Evolutionary conservation across 1,284 basidiomycete species (phyloP).

Genomic region (Boletus semigastroideus): DNA sequence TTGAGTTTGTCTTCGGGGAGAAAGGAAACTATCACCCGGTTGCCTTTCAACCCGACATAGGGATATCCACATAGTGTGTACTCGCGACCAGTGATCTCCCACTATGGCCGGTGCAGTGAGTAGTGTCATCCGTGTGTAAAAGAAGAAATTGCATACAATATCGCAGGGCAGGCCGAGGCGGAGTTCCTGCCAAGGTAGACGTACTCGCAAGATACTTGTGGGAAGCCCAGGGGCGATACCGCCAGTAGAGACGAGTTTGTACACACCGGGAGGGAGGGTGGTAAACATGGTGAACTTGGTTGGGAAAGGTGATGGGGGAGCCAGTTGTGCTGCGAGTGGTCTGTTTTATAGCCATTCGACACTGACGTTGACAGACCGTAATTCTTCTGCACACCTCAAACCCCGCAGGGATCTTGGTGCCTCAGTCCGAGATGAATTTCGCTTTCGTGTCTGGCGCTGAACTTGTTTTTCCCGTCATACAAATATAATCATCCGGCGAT

Average conservation of each 20-base stretch:
- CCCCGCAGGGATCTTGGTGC: no score
- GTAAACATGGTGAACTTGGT: neutral
- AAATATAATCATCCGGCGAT: no score
- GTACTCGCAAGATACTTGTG: neutral
- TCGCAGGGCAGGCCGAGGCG: neutral
- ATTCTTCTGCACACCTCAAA: no score
- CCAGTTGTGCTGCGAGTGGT: no score
- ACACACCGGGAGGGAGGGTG: neutral
- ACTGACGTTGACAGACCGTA: neutral
- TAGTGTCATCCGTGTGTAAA: neutral
- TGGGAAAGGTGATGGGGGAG: neutral
- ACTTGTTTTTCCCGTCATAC: no score
- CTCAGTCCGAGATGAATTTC: no score
- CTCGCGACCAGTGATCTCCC: neutral
- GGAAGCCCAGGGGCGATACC: neutral
- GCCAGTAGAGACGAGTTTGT: neutral
- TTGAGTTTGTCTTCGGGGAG: neutral
- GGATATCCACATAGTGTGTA: neutral
- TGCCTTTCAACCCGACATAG: neutral
- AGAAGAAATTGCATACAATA: neutral
- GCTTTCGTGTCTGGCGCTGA: no score
- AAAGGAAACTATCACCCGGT: neutral
- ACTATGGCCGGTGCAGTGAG: neutral
- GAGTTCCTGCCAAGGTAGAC: neutral
- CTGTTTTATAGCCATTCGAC: neutral